phyloP scores from a whole-genome alignment of 768 basidiomycete species.

The Suillus occidentalis region DNA sequence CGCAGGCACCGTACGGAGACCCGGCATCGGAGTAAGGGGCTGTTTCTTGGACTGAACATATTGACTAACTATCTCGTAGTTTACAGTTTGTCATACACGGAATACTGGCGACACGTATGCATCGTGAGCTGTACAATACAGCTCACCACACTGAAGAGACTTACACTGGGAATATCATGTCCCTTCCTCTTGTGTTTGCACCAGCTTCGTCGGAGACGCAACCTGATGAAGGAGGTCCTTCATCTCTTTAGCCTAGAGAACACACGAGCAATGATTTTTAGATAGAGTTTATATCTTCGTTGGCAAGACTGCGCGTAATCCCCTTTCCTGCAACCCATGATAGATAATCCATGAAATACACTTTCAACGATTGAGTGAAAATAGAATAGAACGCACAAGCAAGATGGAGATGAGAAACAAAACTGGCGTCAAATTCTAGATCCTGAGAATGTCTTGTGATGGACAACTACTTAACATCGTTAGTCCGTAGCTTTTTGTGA shows the following conservation, averaged over 20 bases:
- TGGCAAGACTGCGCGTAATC: not conserved
- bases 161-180: not conserved
- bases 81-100: not conserved
- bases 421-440: not conserved
- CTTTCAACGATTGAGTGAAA: not conserved
- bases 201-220: not conserved
- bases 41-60: not conserved
- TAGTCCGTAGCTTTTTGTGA: not conserved
- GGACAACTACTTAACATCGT: not conserved
- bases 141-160: not conserved
- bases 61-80: not conserved
- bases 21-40: not conserved
- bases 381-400: not conserved
- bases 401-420: not conserved
- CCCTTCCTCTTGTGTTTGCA: not conserved
- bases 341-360: not conserved
- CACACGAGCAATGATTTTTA: slow-evolving; percentile 33
- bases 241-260: slow-evolving; percentile 29
- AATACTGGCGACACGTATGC: not conserved
- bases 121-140: not conserved
- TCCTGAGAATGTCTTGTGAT: not conserved
- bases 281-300: slow-evolving; percentile 7
- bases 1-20: not conserved
- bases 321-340: not conserved
- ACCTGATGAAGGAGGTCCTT: not conserved